phyloP scores from a whole-genome alignment of 768 basidiomycete genomes.

The Mycena galericulata region DNA sequence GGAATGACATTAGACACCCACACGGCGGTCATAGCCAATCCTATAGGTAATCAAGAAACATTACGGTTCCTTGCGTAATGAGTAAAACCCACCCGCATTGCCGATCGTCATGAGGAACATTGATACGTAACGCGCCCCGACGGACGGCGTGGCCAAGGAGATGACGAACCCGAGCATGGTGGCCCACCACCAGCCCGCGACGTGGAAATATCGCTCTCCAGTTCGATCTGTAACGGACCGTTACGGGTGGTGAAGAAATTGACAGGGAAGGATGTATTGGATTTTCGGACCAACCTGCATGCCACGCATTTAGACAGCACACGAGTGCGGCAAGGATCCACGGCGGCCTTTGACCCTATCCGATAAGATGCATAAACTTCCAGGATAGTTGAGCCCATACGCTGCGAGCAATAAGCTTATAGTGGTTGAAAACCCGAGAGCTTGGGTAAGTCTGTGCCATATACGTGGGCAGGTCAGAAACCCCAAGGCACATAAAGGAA shows the following conservation, averaged over 20 bases:
- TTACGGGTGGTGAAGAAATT: not conserved
- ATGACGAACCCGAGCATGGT: constrained; percentile 73
- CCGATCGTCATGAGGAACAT: no score
- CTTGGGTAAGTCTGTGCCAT: constrained; percentile 67
- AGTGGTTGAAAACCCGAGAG: constrained; percentile 72
- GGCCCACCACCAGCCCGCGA: constrained; percentile 68
- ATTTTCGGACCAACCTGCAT: no score
- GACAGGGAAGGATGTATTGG: constrained; percentile 35
- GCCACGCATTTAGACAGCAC: no score
- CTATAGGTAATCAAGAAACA: constrained; percentile 34
- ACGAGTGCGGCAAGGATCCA: no score
- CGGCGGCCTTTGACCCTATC: no score
- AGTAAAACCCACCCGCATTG: constrained; percentile 74
- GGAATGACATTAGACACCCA: constrained; percentile 74
- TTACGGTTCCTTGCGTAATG: constrained; percentile 57
- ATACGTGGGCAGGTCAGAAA: no score
- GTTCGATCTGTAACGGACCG: constrained; percentile 55
- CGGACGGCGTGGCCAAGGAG: constrained; percentile 63
- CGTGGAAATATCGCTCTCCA: constrained; percentile 76
- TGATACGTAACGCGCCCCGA: constrained; percentile 68
- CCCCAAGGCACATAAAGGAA: no score
- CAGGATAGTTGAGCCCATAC: constrained; percentile 55
- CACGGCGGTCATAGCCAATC: constrained; percentile 62
- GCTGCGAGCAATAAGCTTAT: constrained; percentile 69
- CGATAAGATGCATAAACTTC: no score